Evolutionary conservation across 768 basidiomycete genomes (phyloP), one percentile per base, ranked within the genome.

Genomic region (Termitomyces sp.): DNA sequence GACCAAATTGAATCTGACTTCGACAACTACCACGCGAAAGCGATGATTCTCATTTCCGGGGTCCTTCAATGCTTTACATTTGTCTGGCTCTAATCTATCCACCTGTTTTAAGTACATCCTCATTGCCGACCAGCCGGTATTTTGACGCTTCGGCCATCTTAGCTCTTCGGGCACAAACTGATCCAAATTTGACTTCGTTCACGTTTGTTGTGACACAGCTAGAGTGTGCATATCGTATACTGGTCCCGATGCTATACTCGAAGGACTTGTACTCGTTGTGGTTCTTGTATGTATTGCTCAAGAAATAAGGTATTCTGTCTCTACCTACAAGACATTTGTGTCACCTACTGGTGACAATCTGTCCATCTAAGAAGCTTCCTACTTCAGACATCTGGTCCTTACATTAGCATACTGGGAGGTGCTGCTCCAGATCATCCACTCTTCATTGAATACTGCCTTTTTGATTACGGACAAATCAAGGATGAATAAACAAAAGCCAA

Each of bases 21-120:
- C 63, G 52, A 62, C 64, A 30, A 44, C 59, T 15, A 59, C 62
- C 41, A 51, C 57, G 42, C 62, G 66, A 54, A 65, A 65, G 33
- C 65, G 64, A 52, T 56, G 55, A 56, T 54, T 31, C 11, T n/a
- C 50, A 42, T 36, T 50, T 44, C 18, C 16, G n/a, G 49, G 39
- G n/a, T 52, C 22, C 50, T 24, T 52, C 7, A 4, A n/a, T 6
- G 30, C 6, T 41, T 18, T 31, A 30, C 30, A 42, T 20, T 4
- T 15, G 27, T n/a, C 39, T n/a, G 34, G 22, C 36, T 15, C 50
- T 3, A 16, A 15, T 3, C 12, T 51, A 15, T 8, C 12, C 5
- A 52, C 22, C 5, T 22, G 51, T 30, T 53, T 3, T 41, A 8
- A 41, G 39, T 41, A 34, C 31, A 13, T 22, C 6, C 2, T 12